Base-by-base conservation (phyloP, 805 yeast genomes). In the Lipomyces spencermartinsiae region DNA sequence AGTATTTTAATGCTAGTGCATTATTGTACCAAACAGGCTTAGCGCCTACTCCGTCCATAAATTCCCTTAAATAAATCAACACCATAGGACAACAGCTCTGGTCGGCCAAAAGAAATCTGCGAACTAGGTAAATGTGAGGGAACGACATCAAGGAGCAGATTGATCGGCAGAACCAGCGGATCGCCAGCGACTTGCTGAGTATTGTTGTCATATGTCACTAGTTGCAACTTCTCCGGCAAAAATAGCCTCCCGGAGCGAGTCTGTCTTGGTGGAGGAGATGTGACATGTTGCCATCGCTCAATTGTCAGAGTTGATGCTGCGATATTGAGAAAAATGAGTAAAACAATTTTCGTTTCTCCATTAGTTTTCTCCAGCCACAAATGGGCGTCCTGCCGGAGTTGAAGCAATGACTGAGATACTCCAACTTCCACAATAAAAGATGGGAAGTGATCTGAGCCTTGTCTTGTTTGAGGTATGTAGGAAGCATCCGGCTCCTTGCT, bases 361-460 rank as follows among this genome's bases (percentile, higher is more conserved):
- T n/a, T 43, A 3, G 49, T 16, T 16, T 43, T 43, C 49, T 43
- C 22, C 22, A 43, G 49, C 49, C 49, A 43, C 49, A 43, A 0
- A 4, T 22, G 1, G 5, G 49, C 49, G 16, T 43, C 49, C n/a
- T 43, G 22, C 22, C 49, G 5, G 22, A 43, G 49, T 43, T 43
- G 49, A 43, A 43, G 22, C 49, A n/a, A 43, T 43, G 49, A 43
- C 49, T 43, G 49, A 43, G 49, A 43, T 43, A 43, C 49, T 43
- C 49, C 49, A 43, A 43, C 25, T 43, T 43, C 49, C 49, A 43
- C 49, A 43, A 43, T 9, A 43, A 43, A 43, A 43, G 49, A 43
- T 43, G 49, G 22, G 49, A 43, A 43, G 2, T 9, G 22, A 43
- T 3, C 49, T n/a, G 49, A 22, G 22, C 49, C 49, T n/a, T 43